A percentile compares a stretch with the other conserved stretches of the same genome.
These are phyloP conservation scores for Neonectria ditissima DNA, from an alignment of 2,329 filamentous ascomycete genomes.

Conservation along the genomic window DNA sequence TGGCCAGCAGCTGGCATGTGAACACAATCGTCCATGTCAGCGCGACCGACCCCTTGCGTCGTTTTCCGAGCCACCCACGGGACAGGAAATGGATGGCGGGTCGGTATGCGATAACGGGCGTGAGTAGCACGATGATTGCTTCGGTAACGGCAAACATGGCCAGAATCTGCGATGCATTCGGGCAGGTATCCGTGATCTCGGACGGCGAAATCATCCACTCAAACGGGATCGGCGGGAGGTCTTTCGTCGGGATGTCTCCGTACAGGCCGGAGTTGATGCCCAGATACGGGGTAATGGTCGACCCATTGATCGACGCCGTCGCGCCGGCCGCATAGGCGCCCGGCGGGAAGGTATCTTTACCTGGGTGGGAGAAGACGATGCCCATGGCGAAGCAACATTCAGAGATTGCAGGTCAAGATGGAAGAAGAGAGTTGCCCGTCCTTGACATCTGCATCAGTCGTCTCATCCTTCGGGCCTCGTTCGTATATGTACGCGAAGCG, in stretches of 20 bases:
- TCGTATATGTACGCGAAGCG: too few relatives aligned
- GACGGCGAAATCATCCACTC: constrained; percentile 41
- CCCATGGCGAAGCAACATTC: constrained; percentile 20
- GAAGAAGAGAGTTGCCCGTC: background rate
- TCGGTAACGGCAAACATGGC: constrained; percentile 39
- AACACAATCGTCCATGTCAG: constrained; percentile 35
- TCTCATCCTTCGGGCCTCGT: too few relatives aligned
- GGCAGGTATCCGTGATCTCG: constrained; percentile 27
- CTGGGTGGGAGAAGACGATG: constrained; percentile 32
- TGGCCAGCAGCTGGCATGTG: constrained; percentile 35
- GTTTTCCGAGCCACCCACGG: constrained; percentile 29
- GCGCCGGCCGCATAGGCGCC: constrained; percentile 22
- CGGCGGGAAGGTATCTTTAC: constrained; percentile 17
- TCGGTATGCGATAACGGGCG: constrained; percentile 31
- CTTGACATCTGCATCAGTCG: background rate
- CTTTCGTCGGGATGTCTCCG: constrained; percentile 2
- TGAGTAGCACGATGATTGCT: constrained; percentile 29
- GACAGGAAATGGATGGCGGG: constrained; percentile 36
- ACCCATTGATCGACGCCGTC: constrained; percentile 22
- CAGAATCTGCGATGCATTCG: constrained; percentile 25
- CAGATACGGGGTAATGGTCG: constrained; percentile 35
- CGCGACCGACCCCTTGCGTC: constrained; percentile 22
- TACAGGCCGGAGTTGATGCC: constrained; percentile 39
- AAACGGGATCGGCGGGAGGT: constrained; percentile 37
- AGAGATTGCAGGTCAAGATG: background rate